phyloP scores from a whole-genome alignment of 2,329 filamentous ascomycete genomes.

The Fusarium miscanthi region DNA sequence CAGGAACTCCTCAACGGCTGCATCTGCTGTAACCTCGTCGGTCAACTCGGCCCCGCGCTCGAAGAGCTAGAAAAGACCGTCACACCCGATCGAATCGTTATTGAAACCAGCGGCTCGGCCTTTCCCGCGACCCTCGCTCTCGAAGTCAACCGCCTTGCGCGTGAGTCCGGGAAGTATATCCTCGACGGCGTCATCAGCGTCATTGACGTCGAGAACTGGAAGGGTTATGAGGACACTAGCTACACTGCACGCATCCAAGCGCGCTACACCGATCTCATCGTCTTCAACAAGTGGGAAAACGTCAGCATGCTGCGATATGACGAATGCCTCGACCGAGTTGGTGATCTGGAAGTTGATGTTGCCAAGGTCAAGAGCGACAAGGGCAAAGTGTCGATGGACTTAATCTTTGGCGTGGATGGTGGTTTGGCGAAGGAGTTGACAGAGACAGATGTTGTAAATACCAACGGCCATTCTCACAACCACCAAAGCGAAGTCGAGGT shows the following conservation, averaged over 20 bases:
- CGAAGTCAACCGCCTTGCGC: slow-evolving; percentile 83
- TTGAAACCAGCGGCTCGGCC: slow-evolving; percentile 91
- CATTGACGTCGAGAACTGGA: slow-evolving; percentile 95
- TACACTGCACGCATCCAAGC: slow-evolving; percentile 92
- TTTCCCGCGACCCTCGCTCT: slow-evolving; percentile 91
- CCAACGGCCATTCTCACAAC: slow-evolving; percentile 55
- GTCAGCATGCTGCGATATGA: slow-evolving; percentile 81
- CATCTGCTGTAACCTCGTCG: slow-evolving; percentile 98
- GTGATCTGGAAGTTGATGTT: slow-evolving; percentile 82
- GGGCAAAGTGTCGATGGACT: slow-evolving; percentile 80
- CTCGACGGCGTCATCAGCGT: slow-evolving; percentile 91
- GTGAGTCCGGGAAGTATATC: slow-evolving; percentile 75
- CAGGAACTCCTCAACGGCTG: slow-evolving; percentile 95
- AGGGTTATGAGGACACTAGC: slow-evolving; percentile 89
- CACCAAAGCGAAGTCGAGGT: slow-evolving; percentile 94
- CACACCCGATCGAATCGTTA: slow-evolving; percentile 84
- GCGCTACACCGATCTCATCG: slow-evolving; percentile 87
- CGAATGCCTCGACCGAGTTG: slow-evolving; percentile 79
- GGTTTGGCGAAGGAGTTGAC: slow-evolving; percentile 72
- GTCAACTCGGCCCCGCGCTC: slow-evolving; percentile 85
- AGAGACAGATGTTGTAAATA: slow-evolving; percentile 51
- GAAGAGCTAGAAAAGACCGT: slow-evolving; percentile 71
- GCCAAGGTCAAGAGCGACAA: slow-evolving; percentile 87
- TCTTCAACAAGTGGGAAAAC: slow-evolving; percentile 93
- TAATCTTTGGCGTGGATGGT: slow-evolving; percentile 90